Evolutionary conservation across 176 grass and related monocot species (phyloP).

Genomic region (Carex parvula): DNA sequence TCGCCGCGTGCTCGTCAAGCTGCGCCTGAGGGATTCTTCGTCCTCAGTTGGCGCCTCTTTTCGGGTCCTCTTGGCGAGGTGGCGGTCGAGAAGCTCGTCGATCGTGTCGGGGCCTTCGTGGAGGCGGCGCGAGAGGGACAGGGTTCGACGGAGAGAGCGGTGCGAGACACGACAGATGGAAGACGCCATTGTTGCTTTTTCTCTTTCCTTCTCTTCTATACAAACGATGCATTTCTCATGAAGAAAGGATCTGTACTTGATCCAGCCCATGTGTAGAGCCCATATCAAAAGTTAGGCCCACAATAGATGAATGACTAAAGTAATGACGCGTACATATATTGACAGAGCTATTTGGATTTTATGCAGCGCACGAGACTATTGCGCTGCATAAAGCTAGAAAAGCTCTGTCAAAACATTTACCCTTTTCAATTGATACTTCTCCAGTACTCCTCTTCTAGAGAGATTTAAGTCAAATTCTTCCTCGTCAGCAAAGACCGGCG

Average conservation of each 20-base stretch:
- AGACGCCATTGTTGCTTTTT: background rate
- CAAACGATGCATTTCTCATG: background rate
- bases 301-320: background rate
- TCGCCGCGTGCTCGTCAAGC: constrained; percentile 58
- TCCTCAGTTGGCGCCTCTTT: constrained; percentile 35
- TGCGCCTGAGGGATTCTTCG: constrained; percentile 37
- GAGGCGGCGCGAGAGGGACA: constrained; percentile 31
- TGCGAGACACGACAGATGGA: background rate
- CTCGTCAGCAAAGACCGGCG: background rate
- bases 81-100: constrained; percentile 85
- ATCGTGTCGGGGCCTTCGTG: constrained; percentile 94
- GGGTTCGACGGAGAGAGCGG: constrained; percentile 14
- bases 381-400: no score
- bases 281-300: constrained; percentile 5
- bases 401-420: no score
- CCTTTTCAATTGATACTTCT: background rate
- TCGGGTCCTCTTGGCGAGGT: constrained; percentile 55
- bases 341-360: no score
- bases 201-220: background rate
- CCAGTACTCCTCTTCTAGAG: background rate
- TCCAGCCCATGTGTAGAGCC: background rate
- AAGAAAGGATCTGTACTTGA: background rate
- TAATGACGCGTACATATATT: no score
- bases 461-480: background rate
- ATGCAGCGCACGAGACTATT: no score